A percentile compares a stretch with the other conserved stretches of the same genome.
Evolutionary conservation across 176 grass and related monocot species (phyloP).

Genomic region (Oryza brachyantha): DNA sequence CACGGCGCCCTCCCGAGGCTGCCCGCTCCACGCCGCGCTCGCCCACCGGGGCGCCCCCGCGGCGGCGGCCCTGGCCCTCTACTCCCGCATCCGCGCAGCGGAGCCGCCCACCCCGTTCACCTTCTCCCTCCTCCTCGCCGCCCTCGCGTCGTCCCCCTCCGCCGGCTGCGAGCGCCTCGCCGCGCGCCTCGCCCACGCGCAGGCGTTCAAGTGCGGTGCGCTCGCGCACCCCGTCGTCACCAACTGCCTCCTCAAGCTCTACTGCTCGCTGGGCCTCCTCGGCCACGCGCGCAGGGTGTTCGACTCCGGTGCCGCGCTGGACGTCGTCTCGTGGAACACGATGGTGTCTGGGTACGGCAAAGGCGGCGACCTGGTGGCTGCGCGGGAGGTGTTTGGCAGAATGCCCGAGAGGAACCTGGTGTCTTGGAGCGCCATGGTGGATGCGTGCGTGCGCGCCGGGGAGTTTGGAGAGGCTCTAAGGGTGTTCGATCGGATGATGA

Average conservation of each 20-base stretch:
- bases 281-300: conserved; percentile 45
- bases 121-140: conserved; percentile 53
- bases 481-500: conserved; percentile 51
- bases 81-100: conserved; percentile 46
- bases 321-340: conserved; percentile 60
- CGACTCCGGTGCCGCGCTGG: conserved; percentile 26
- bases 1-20: not conserved
- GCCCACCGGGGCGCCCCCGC: conserved; percentile 29
- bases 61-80: conserved; percentile 37
- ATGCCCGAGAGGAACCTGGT: conserved; percentile 53
- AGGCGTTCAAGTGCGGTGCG: conserved; percentile 45
- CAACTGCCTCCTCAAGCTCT: conserved; percentile 62
- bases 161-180: not conserved
- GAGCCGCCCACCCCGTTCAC: conserved; percentile 39
- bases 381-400: conserved; percentile 45
- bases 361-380: conserved; percentile 27
- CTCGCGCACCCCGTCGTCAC: conserved; percentile 54
- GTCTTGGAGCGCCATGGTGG: conserved; percentile 59
- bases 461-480: conserved; percentile 37
- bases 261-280: conserved; percentile 41
- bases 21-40: conserved; percentile 41
- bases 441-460: conserved; percentile 27
- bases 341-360: conserved; percentile 52
- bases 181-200: conserved; percentile 46
- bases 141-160: conserved; percentile 2